Evolutionary conservation across 2,329 filamentous ascomycete genomes (phyloP).

Genomic region (Aspergillus sp.): DNA sequence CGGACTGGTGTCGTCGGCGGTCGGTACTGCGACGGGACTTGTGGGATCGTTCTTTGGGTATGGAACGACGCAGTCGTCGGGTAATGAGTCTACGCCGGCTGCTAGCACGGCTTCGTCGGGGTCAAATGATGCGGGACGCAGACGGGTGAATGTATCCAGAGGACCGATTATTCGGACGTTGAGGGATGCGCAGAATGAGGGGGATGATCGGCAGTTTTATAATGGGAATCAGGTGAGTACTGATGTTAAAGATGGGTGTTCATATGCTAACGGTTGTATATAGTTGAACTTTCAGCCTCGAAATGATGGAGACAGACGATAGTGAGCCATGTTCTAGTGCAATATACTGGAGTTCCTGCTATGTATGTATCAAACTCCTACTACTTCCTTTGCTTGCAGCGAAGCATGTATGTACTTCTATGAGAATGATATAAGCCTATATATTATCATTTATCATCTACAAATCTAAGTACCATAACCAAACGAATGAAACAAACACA

Average conservation of each 20-base stretch:
- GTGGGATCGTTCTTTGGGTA: constrained; percentile 49
- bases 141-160: constrained; percentile 15
- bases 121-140: constrained; percentile 12
- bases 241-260: neutral
- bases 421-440: neutral
- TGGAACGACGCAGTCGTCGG: constrained; percentile 24
- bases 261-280: neutral
- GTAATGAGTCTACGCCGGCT: constrained; percentile 14
- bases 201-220: constrained; percentile 71
- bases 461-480: neutral
- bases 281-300: constrained; percentile 29
- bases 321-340: neutral
- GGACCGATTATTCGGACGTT: constrained; percentile 54
- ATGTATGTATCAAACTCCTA: neutral
- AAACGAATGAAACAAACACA: neutral
- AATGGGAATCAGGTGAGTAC: constrained; percentile 81
- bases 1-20: constrained; percentile 45
- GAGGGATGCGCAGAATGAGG: constrained; percentile 55
- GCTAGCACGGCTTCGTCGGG: constrained; percentile 7
- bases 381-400: neutral
- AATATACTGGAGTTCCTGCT: neutral
- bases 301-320: constrained; percentile 16
- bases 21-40: constrained; percentile 45
- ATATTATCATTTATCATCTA: neutral
- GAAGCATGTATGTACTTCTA: neutral